Evolutionary conservation across 2,329 filamentous ascomycete genomes (phyloP).

Genomic region (Phyllosticta ampelicida): DNA sequence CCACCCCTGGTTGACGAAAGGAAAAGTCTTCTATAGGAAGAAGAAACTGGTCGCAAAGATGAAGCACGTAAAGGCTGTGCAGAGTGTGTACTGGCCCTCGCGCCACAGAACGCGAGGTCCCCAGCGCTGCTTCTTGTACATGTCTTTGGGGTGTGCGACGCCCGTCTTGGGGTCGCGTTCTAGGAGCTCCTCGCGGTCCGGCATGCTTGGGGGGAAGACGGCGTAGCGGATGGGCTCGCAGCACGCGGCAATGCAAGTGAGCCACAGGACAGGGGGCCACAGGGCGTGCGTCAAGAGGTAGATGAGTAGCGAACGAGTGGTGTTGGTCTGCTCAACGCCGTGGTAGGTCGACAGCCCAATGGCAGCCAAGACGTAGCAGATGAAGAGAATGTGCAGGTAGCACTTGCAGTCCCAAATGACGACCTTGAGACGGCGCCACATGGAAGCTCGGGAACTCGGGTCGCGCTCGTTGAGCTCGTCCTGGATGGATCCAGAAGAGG

Average conservation of each 20-base stretch:
- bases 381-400: slow-evolving; percentile 44
- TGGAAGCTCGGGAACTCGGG: slow-evolving; percentile 24
- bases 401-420: slow-evolving; percentile 48
- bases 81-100: not conserved
- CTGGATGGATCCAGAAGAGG: slow-evolving; percentile 47
- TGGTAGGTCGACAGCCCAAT: slow-evolving; percentile 24
- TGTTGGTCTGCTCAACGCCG: slow-evolving; percentile 34
- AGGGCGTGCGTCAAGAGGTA: slow-evolving; percentile 49
- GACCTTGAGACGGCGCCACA: slow-evolving; percentile 43
- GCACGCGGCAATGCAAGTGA: slow-evolving; percentile 31
- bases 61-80: not conserved
- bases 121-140: slow-evolving; percentile 12
- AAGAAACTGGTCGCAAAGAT: not conserved
- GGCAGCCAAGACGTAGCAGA: slow-evolving; percentile 36
- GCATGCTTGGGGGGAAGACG: slow-evolving; percentile 7
- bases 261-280: slow-evolving; percentile 49
- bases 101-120: not conserved
- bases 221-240: slow-evolving; percentile 7
- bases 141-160: slow-evolving; percentile 8
- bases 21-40: not conserved
- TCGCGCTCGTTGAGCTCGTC: slow-evolving; percentile 50
- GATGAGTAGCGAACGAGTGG: slow-evolving; percentile 34
- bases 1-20: not conserved
- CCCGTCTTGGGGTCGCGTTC: slow-evolving; percentile 8
- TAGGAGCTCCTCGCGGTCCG: slow-evolving; percentile 8